Evolutionary conservation across 805 yeast species (phyloP), one percentile per base, ranked within the genome.

Genomic region (Candida ipomoeae): DNA sequence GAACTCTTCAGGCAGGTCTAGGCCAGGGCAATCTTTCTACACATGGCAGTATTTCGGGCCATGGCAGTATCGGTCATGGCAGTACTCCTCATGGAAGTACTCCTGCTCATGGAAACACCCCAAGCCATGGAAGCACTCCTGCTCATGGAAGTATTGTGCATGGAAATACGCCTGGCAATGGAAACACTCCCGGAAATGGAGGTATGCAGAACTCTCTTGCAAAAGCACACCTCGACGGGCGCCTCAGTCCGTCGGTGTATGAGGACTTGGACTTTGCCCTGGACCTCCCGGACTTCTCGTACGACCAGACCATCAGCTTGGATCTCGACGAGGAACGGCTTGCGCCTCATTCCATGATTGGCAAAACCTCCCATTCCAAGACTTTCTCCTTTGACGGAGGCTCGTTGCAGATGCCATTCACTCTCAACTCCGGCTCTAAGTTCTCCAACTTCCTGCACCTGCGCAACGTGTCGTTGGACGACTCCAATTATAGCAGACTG

Each of bases 331-430:
- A 50, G 40, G 44, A 40, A 14, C n/a, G 35, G 11, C 41, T 17
- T 5, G 23, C 41, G 13, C 31, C 48, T 2, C 41, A 45, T 20
- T 36, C 48, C 17, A 36, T 35, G 35, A 49, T 41, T 14, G 32
- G 38, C 20, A 23, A 38, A 38, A 43, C 33, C 29, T 50, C 52
- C 49, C 65, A 62, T 54, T 52, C 63, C 31, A 63, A 62, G 47
- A 48, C 62, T 43, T 50, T 52, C 33, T 49, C 55, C 23, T 53
- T 54, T 39, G 58, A 54, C 47, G 54, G 50, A 41, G 43, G 63
- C 17, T 32, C 40, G 13, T 58, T 63, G 21, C 62, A 60, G 39
- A 61, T 70, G 21, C 61, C 63, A 50, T 57, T 58, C 40, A 53
- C 67, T 14, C 36, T 60, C 33, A 60, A 53, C 47, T 61, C 60